Evolutionary conservation across 2,329 filamentous ascomycete species (phyloP), one percentile per base, ranked within the genome.

Genomic region (Sclerotiophoma versabilis): DNA sequence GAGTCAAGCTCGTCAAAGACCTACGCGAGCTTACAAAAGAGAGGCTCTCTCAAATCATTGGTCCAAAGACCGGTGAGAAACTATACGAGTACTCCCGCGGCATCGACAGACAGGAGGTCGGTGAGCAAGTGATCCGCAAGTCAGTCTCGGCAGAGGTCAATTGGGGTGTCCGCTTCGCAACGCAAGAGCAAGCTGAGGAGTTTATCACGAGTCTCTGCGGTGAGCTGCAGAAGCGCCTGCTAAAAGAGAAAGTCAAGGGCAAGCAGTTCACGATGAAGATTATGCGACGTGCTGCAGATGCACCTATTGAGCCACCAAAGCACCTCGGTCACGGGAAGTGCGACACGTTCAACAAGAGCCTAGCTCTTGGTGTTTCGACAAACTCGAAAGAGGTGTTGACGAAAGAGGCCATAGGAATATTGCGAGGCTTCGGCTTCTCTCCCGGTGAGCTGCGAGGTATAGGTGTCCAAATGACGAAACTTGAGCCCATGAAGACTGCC

Each of bases 61-160:
- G 96, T 0, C 93, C 92, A 0, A 99, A 97, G 76, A 99, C 93
- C 0, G 92, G 93, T 3, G 89, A 92, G 63, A 96, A 89, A 72
- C 81, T 99, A 0, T 93, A 89, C 83, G 92, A 96, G 45, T 98
- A 96, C 73, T 84, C 93, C 19, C 86, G 92, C 5, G 95, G 95
- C 2, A 91, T 98, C 42, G 95, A 99, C 75, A 84, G 82, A 43
- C 82, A 86, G 1, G 92, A 96, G 73, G 91, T 98, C 5, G 93
- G 93, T 26, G 90, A 93, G 52, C 90, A 96, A 68, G 85, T 89
- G 0, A 81, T 91, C 14, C 87, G 95, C 48, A 99, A 98, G 71
- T 98, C 93, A 0, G 92, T 99, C 0, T 98, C 95, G 2, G 93
- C 93, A 1, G 95, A 99, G 72, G 92, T 99, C 58, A 99, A 95